A percentile compares a stretch with the other conserved stretches of the same genome.
Evolutionary conservation across 257 asterid species (phyloP).

Genomic region (Nicotiana obtusifolia): DNA sequence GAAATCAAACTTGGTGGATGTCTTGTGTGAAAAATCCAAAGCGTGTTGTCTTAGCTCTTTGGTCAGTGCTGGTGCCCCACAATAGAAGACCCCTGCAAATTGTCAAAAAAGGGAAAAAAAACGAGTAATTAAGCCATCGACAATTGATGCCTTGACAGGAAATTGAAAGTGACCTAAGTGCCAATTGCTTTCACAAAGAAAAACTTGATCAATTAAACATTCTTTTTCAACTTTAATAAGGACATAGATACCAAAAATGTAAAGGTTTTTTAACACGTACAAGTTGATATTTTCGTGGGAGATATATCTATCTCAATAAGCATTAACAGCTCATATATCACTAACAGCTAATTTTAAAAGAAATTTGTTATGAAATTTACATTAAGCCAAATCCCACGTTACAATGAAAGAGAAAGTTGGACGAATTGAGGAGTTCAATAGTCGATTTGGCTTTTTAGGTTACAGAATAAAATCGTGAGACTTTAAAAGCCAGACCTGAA

Average conservation of each 20-base stretch:
- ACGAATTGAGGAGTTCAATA: no score
- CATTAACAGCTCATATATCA: no score
- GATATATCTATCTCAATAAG: neutral
- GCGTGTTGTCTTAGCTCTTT: conserved; percentile 58
- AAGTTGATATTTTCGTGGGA: neutral
- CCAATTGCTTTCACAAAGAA: neutral
- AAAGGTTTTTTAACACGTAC: neutral
- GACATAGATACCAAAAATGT: neutral
- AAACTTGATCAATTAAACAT: neutral
- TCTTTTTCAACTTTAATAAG: neutral
- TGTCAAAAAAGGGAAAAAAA: neutral
- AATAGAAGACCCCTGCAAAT: conserved; percentile 79
- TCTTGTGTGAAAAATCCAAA: conserved; percentile 60
- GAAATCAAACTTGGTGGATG: conserved; percentile 78
- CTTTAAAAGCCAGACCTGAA: no score
- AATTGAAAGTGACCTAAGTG: neutral
- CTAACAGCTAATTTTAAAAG: no score
- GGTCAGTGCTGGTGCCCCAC: conserved; percentile 87
- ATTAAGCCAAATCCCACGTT: no score
- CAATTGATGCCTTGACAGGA: neutral
- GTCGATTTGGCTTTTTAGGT: no score
- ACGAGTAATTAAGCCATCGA: neutral
- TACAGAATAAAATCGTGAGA: no score
- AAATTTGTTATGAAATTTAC: no score
- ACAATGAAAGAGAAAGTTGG: no score